Evolutionary conservation across 352 stramenopile genomes (phyloP).

Genomic region (Pythium pyrilobum): DNA sequence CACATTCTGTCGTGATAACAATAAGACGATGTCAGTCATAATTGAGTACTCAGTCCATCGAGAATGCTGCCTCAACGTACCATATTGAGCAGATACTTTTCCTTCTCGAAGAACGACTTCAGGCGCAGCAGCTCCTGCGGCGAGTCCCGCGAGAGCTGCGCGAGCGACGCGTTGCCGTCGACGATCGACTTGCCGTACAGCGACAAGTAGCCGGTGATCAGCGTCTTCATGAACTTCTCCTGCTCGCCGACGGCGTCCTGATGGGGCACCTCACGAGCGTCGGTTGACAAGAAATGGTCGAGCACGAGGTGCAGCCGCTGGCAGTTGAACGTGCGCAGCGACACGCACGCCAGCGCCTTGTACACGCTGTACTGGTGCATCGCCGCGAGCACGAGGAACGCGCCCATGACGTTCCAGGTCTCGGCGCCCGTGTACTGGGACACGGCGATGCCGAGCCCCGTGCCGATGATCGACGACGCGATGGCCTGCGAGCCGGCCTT

Average conservation of each 20-base stretch:
- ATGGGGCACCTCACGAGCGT: slow-evolving; percentile 9
- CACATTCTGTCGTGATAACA: slow-evolving; percentile 11
- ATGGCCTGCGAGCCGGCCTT: slow-evolving; percentile 95
- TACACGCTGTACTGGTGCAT: slow-evolving; percentile 60
- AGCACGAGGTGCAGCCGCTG: slow-evolving; percentile 56
- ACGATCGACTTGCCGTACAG: slow-evolving; percentile 45
- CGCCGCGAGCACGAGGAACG: slow-evolving; percentile 44
- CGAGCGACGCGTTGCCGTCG: slow-evolving; percentile 39
- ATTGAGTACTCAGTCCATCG: neutral
- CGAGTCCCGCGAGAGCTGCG: slow-evolving; percentile 31
- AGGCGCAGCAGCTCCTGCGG: slow-evolving; percentile 34
- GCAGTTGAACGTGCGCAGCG: slow-evolving; percentile 62
- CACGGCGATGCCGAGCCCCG: slow-evolving; percentile 55
- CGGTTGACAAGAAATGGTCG: slow-evolving; percentile 33
- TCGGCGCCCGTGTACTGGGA: slow-evolving; percentile 52
- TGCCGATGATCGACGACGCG: slow-evolving; percentile 85
- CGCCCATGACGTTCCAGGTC: slow-evolving; percentile 40
- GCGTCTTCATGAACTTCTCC: slow-evolving; percentile 53
- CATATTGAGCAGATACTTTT: slow-evolving; percentile 61
- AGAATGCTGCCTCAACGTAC: slow-evolving; percentile 6
- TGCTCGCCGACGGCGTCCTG: slow-evolving; percentile 31
- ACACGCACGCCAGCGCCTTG: slow-evolving; percentile 48
- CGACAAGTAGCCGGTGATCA: slow-evolving; percentile 46
- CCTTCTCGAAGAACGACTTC: slow-evolving; percentile 34
- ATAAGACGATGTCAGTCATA: neutral